phyloP scores from a whole-genome alignment of 164 flowering plant species.

The Euptelea pleiosperma region DNA sequence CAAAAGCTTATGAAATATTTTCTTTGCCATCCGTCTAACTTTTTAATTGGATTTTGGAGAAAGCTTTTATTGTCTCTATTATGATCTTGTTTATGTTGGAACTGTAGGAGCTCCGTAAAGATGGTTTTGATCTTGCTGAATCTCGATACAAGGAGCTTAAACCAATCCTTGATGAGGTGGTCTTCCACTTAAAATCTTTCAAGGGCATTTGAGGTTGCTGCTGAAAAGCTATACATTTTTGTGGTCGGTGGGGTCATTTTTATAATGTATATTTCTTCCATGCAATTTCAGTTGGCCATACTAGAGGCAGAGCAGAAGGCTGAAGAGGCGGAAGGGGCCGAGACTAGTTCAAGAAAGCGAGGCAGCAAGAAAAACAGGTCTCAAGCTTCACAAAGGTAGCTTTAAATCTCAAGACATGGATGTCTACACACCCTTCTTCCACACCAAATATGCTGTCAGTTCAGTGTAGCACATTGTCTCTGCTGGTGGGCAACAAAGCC shows the following conservation, averaged over 20 bases:
- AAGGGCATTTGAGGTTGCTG: background rate
- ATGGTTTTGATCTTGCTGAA: conserved; percentile 98
- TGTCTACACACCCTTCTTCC: conserved; percentile 1
- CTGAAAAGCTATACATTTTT: background rate
- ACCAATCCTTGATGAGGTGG: conserved; percentile 95
- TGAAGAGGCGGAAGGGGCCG: conserved; percentile 80
- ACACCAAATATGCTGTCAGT: background rate
- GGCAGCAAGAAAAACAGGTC: conserved; percentile 59
- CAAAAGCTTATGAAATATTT: background rate
- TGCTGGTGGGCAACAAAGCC: background rate
- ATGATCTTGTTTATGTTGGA: conserved; percentile 7
- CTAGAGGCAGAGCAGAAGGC: conserved; percentile 95
- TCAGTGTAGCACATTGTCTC: background rate
- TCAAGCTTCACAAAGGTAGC: conserved; percentile 26
- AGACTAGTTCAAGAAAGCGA: conserved; percentile 68
- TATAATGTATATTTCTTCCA: background rate
- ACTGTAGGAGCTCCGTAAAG: conserved; percentile 85
- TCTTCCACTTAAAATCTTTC: background rate
- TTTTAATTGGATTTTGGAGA: conserved; percentile 2
- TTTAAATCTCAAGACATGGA: background rate
- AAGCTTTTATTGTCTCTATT: background rate
- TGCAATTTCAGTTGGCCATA: conserved; percentile 55
- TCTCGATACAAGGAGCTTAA: conserved; percentile 83
- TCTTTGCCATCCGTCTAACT: background rate
- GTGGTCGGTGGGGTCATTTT: background rate